Base-by-base conservation (phyloP, 2,329 filamentous ascomycete species). In the Claviceps monticola region DNA sequence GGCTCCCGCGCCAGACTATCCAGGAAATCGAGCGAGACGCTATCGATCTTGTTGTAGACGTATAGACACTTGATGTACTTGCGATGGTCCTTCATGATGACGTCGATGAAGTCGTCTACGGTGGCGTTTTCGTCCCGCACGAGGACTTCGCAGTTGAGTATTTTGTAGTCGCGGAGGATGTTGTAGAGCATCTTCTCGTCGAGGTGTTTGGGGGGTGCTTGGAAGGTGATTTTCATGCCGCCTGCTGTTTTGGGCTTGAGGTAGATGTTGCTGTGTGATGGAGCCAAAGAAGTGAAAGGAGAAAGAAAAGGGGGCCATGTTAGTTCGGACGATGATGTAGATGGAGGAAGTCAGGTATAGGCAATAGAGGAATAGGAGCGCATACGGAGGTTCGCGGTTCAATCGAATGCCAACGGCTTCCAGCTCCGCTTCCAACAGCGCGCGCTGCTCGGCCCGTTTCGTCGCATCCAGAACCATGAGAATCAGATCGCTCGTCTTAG, bases 11-110 rank as follows among this genome's bases (percentile, higher is more conserved):
- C 93, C 21, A 98, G 76, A 65, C 85, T 82, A 73, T 98, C 87
- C 47, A 98, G 79, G 69, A 94, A 95, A 65, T 96, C 89, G 58
- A 98, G 79, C 43, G 86, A 91, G 55, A 98, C 87, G 66, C 82
- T 84, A 72, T 98, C 93, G 71, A 98, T 95, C 73, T 98, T 98
- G 84, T 98, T 98, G 82, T 98, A 98, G 36, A 97, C 91, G 71
- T 98, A 98, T 36, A 98, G 77, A 64, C 88, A 84, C 66, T 76
- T 81, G 74, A 98, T 96, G 74, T 98, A 98, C 69, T 95, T 98
- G 64, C 93, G 78, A 74, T 98, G 93, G 65, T 96, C 88, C 69
- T 93, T 95, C 91, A 97, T 97, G 70, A 98, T 96, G 55, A 96
- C 89, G 68, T 98, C 93, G 71, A 98, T 98, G 68, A 98, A 86